These are phyloP conservation scores for Neospermospora avenae DNA, from an alignment of 2,329 filamentous ascomycete genomes.

Conservation along the genomic window DNA sequence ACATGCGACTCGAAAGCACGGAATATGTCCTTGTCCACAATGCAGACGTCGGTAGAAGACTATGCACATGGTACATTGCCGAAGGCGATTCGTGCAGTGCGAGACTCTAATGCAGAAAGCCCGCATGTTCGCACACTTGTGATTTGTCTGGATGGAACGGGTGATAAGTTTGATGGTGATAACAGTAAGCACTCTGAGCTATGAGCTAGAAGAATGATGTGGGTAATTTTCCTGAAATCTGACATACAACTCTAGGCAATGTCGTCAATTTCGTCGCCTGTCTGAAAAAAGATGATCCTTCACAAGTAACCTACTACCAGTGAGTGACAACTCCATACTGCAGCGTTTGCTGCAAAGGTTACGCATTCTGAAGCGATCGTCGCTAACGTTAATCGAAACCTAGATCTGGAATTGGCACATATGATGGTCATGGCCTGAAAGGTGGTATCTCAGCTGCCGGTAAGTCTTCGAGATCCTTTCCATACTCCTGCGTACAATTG, in stretches of 20 bases:
- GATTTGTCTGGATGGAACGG: constrained; percentile 41
- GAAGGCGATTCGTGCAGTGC: constrained; percentile 8
- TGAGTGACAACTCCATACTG: no score
- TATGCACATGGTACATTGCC: neutral
- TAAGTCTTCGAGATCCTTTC: constrained; percentile 12
- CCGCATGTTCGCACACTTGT: constrained; percentile 5
- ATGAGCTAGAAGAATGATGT: neutral
- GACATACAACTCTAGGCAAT: constrained; percentile 29
- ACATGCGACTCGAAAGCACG: neutral
- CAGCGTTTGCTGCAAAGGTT: no score
- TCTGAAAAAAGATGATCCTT: constrained; percentile 41
- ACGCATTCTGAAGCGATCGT: no score
- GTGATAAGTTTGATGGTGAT: constrained; percentile 41
- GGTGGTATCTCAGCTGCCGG: constrained; percentile 39
- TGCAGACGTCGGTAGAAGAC: neutral
- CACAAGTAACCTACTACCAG: constrained; percentile 10
- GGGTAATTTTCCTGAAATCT: neutral
- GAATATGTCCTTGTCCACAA: neutral
- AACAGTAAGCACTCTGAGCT: constrained; percentile 30
- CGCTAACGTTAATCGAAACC: constrained; percentile 32
- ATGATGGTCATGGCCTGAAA: constrained; percentile 39
- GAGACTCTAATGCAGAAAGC: neutral
- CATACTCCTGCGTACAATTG: neutral
- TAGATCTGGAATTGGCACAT: constrained; percentile 46
- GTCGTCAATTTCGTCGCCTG: constrained; percentile 43